Evolutionary conservation across 257 asterid genomes (phyloP).

Genomic region (Scutellaria galericulata): DNA sequence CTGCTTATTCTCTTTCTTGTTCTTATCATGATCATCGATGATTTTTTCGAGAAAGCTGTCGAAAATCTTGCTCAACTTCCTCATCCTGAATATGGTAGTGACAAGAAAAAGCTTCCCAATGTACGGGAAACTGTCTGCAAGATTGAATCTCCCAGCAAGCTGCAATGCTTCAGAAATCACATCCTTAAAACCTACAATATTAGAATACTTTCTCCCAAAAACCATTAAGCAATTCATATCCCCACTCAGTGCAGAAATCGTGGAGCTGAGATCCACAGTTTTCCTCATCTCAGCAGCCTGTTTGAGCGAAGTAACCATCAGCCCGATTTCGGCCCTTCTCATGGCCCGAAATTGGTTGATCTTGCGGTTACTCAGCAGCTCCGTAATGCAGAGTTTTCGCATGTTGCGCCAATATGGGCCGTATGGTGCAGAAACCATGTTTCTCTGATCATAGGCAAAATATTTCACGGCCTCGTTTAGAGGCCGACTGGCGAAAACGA

Average conservation of each 20-base stretch:
- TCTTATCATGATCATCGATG: constrained; percentile 43
- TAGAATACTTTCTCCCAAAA: constrained; percentile 45
- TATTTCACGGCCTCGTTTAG: not conserved
- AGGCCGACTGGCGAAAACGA: constrained; percentile 44
- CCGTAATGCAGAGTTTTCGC: constrained; percentile 42
- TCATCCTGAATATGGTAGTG: constrained; percentile 37
- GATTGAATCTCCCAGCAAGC: constrained; percentile 31
- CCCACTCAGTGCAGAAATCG: constrained; percentile 21
- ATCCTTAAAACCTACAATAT: constrained; percentile 38
- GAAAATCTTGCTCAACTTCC: constrained; percentile 28
- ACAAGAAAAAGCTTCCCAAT: constrained; percentile 46
- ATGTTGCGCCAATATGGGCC: constrained; percentile 50
- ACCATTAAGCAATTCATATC: constrained; percentile 45
- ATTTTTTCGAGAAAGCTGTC: constrained; percentile 50
- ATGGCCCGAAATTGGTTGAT: constrained; percentile 37
- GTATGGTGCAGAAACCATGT: constrained; percentile 22
- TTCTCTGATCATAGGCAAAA: constrained; percentile 32
- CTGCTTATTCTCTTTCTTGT: constrained; percentile 19
- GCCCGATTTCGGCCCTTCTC: constrained; percentile 36
- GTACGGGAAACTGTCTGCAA: constrained; percentile 48
- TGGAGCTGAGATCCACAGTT: constrained; percentile 36
- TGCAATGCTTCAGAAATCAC: constrained; percentile 27
- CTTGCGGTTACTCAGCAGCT: constrained; percentile 40
- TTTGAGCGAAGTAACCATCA: constrained; percentile 22
- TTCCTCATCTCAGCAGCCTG: constrained; percentile 16